phyloP scores from a whole-genome alignment of 305 asterid genomes.

The Fraxinus velutina region DNA sequence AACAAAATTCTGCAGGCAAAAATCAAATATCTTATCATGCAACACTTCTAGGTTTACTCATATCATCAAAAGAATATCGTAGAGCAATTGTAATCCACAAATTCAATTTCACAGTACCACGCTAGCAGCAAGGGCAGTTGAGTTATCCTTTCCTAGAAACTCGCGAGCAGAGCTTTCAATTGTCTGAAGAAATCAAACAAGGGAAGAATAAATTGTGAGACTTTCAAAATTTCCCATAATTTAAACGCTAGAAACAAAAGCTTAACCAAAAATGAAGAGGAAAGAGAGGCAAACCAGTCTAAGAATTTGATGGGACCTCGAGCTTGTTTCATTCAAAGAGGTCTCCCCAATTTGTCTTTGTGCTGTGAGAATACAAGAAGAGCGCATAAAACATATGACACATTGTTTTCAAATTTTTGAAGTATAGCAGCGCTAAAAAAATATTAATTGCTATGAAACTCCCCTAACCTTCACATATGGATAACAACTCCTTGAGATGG shows the following conservation, averaged over 20 bases:
- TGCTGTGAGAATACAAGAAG: slow-evolving; percentile 38
- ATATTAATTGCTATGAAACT: not conserved
- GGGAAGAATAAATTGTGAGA: slow-evolving; percentile 3
- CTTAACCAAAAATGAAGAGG: slow-evolving; percentile 3
- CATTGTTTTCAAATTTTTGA: slow-evolving; percentile 11
- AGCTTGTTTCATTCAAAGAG: slow-evolving; percentile 81
- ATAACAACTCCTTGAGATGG: slow-evolving; percentile 80
- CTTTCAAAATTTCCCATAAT: not conserved
- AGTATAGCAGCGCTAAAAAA: not conserved
- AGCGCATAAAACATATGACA: slow-evolving; percentile 11
- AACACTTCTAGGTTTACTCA: slow-evolving; percentile 15
- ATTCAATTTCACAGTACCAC: slow-evolving; percentile 56
- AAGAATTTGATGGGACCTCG: slow-evolving; percentile 98
- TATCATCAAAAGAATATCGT: slow-evolving; percentile 14
- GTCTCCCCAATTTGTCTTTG: slow-evolving; percentile 93
- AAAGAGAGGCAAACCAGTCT: slow-evolving; percentile 60
- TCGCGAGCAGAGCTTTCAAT: slow-evolving; percentile 97
- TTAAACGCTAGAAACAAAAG: not conserved
- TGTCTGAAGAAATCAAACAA: slow-evolving; percentile 53
- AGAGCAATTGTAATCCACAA: slow-evolving; percentile 16
- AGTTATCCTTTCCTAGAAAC: slow-evolving; percentile 87
- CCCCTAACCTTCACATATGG: slow-evolving; percentile 70
- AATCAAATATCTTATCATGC: slow-evolving; percentile 18
- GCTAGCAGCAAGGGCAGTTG: slow-evolving; percentile 92
- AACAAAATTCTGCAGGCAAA: slow-evolving; percentile 80